These are phyloP conservation scores for Hemileccinum rubropunctum DNA, from an alignment of 768 basidiomycete genomes.

Conservation along the genomic window DNA sequence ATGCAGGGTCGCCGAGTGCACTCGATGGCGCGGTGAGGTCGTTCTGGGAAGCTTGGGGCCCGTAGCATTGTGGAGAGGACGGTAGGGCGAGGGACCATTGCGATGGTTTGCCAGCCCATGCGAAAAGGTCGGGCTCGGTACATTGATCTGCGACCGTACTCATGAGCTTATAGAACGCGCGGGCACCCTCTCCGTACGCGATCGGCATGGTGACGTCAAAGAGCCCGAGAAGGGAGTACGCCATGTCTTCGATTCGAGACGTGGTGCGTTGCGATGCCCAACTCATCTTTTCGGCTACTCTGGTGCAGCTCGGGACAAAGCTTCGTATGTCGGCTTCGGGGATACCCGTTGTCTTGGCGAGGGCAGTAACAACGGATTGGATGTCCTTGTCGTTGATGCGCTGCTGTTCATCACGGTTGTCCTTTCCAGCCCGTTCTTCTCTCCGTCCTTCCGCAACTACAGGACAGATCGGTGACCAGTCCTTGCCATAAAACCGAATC, in stretches of 20 bases:
- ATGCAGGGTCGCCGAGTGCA: conserved; percentile 20
- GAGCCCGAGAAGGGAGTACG: conserved; percentile 24
- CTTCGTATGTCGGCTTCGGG: conserved; percentile 19
- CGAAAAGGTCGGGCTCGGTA: conserved; percentile 21
- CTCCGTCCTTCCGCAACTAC: conserved; percentile 10
- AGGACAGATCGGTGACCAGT: conserved; percentile 24
- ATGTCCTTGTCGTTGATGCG: conserved; percentile 25
- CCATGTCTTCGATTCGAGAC: conserved; percentile 22
- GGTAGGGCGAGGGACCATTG: conserved; percentile 24
- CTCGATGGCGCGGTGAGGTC: conserved; percentile 10
- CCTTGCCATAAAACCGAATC: conserved; percentile 23
- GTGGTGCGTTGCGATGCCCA: conserved; percentile 24
- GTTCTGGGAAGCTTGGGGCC: conserved; percentile 2
- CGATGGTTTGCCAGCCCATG: conserved; percentile 22
- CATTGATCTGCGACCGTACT: conserved; percentile 14
- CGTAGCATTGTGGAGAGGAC: conserved; percentile 21
- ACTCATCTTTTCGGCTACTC: conserved; percentile 23
- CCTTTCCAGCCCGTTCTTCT: conserved; percentile 11
- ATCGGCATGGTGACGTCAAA: conserved; percentile 22
- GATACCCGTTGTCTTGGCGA: conserved; percentile 20
- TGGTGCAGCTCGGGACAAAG: conserved; percentile 18
- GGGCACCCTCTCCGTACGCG: conserved; percentile 23
- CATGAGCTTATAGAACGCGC: conserved; percentile 22
- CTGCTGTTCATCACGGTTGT: conserved; percentile 8
- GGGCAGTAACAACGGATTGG: conserved; percentile 10